Evolutionary conservation across 179 eudicot species (phyloP), one percentile per base, ranked within the genome.

Genomic region (Pouteria campechiana): DNA sequence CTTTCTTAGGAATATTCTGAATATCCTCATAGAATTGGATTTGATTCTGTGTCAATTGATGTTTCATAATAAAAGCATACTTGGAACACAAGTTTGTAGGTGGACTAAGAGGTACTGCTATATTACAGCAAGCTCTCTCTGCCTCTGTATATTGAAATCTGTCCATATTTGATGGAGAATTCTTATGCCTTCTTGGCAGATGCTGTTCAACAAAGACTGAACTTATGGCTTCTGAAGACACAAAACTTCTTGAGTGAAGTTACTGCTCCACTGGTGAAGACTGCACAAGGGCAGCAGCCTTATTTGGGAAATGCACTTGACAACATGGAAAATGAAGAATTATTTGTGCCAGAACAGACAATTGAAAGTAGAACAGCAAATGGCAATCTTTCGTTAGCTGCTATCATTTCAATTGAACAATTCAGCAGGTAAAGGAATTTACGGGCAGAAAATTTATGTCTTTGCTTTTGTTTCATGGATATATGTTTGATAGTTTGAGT

Each of bases 351-450:
- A 47, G 96, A 87, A 58, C 75, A 60, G 55, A 79, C 79, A 27
- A 55, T 83, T 60, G 75, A 67, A 52, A 68, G 68, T 36, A 60
- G 52, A 65, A 74, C 71, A 40, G 75, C 73, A 46, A 65, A 60
- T 47, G 90, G 86, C 21, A 62, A 65, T 42, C 75, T 87, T 43
- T 87, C 96, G 34, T 58, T 69, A 44, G 86, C 86, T 45, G 72
- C 96, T 48, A 65, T 74, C 52, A 52, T 78, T 56, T 83, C 96
- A 41, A 76, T 83, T 48, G 96, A 87, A 60, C 89, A 76, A 52
- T 86, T 86, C 43, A 83, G 96, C 80, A 66, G 96, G 96, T 83
- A 65, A 57, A 41, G 15, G 16, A 22, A 25, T 23, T 35, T 22
- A 17, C 18, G 16, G 7, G 12, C 27, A 16, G 16, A 10, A 2